Conservation (phyloP, 192 early-diverging fungal species). For the Phlyctochytrium arcticum region DNA sequence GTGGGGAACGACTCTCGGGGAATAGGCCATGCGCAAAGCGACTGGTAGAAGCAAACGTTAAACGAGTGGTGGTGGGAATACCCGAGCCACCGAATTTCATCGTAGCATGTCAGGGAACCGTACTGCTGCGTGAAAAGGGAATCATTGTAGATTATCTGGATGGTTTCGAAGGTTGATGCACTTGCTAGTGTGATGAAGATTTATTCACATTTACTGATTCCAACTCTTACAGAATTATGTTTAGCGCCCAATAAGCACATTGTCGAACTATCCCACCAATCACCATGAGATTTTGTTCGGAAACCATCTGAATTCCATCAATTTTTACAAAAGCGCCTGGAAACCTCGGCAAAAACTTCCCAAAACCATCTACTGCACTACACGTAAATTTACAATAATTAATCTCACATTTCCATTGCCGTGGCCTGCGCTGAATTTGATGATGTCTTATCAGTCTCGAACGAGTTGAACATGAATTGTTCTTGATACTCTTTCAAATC, state of each 20-base stretch:
- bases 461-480: constrained; percentile 86
- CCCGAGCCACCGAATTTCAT: constrained; percentile 86
- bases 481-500: constrained; percentile 90
- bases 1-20: constrained; percentile 67
- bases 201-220: background rate
- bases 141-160: constrained; percentile 71
- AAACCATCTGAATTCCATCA: too few species aligned
- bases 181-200: too few species aligned
- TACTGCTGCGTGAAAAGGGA: constrained; percentile 61
- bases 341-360: too few species aligned
- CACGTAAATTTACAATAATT: too few species aligned
- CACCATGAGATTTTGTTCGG: too few species aligned
- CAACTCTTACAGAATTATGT: constrained; percentile 52
- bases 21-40: constrained; percentile 71
- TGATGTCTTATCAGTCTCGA: too few species aligned
- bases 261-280: background rate
- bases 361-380: too few species aligned
- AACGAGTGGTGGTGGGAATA: constrained; percentile 79
- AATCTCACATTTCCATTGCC: too few species aligned
- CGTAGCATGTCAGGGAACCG: constrained; percentile 67
- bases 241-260: constrained; percentile 70
- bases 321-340: too few species aligned
- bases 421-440: too few species aligned
- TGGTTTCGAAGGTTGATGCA: constrained; percentile 58
- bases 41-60: constrained; percentile 67